Evolutionary conservation across 139 green algal genomes (phyloP).

Genomic region (Astrephomene gubernaculifera): DNA sequence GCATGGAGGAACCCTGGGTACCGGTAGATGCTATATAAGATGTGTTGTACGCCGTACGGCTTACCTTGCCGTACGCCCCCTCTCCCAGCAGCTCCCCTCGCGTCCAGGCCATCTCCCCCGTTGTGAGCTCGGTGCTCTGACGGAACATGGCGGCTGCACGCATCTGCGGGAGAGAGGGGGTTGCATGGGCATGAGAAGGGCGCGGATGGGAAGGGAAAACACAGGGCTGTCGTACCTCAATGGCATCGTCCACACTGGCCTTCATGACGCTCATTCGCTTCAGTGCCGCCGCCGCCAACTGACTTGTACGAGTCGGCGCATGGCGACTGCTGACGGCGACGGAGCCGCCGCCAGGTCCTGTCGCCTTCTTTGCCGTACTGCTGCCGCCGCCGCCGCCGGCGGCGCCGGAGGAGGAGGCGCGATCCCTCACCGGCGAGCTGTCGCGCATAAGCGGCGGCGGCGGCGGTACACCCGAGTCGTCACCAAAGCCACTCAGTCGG

Average conservation of each 20-base stretch:
- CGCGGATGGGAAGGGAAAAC: not conserved
- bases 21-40: too few relatives aligned
- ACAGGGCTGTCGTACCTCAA: not conserved
- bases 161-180: not conserved
- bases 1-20: too few relatives aligned
- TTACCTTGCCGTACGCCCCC: constrained; percentile 75
- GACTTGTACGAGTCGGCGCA: constrained; percentile 9
- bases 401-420: too few relatives aligned
- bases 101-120: constrained; percentile 79
- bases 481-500: too few relatives aligned
- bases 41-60: not conserved
- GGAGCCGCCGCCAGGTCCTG: not conserved
- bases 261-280: constrained; percentile 12
- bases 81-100: constrained; percentile 89
- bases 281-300: constrained; percentile 24
- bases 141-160: constrained; percentile 45
- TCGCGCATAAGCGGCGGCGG: constrained; percentile 20
- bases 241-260: constrained; percentile 26
- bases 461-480: too few relatives aligned
- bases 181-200: not conserved
- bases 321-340: not conserved
- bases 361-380: not conserved
- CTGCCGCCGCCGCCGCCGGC: not conserved
- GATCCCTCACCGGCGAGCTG: constrained; percentile 25
- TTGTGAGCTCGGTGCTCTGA: constrained; percentile 45